phyloP scores from a whole-genome alignment of 352 stramenopile species.

The Paralagenidium karlingii region DNA sequence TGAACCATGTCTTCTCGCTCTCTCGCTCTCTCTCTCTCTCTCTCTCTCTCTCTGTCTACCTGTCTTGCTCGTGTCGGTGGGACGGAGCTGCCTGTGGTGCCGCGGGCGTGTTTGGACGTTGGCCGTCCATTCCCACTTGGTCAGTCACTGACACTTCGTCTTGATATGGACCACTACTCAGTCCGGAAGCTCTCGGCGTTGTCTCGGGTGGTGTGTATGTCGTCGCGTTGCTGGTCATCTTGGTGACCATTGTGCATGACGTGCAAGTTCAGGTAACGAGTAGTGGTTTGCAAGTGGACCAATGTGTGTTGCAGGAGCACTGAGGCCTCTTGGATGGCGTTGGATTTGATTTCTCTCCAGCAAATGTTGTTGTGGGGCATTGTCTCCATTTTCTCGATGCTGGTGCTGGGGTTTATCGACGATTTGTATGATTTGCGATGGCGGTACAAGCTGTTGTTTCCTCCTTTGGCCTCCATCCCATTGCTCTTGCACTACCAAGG shows the following conservation, averaged over 20 bases:
- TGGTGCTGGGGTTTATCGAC: slow-evolving; percentile 88
- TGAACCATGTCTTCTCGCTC: background rate
- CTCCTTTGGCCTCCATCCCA: slow-evolving; percentile 92
- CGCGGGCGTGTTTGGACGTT: too few relatives aligned
- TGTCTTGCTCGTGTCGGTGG: too few relatives aligned
- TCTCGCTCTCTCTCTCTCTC: too few relatives aligned
- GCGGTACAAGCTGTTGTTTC: slow-evolving; percentile 96
- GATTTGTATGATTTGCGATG: slow-evolving; percentile 94
- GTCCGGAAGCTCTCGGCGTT: slow-evolving; percentile 79
- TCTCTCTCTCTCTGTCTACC: too few relatives aligned
- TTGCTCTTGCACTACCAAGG: slow-evolving; percentile 95
- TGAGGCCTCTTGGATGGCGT: background rate
- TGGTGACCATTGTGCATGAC: slow-evolving; percentile 57
- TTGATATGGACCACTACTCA: slow-evolving; percentile 8
- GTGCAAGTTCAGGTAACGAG: slow-evolving; percentile 31
- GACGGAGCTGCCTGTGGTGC: too few relatives aligned
- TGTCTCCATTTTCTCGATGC: slow-evolving; percentile 83
- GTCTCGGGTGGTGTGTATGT: slow-evolving; percentile 82
- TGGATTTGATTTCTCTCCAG: slow-evolving; percentile 5
- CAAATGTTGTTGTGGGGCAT: slow-evolving; percentile 77
- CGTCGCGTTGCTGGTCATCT: slow-evolving; percentile 43
- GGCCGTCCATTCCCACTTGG: too few relatives aligned
- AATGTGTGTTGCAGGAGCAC: background rate
- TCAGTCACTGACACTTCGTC: too few relatives aligned
- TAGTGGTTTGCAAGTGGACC: background rate